Evolutionary conservation across 805 yeast species (phyloP).

Genomic region (Osmozyma mogii): DNA sequence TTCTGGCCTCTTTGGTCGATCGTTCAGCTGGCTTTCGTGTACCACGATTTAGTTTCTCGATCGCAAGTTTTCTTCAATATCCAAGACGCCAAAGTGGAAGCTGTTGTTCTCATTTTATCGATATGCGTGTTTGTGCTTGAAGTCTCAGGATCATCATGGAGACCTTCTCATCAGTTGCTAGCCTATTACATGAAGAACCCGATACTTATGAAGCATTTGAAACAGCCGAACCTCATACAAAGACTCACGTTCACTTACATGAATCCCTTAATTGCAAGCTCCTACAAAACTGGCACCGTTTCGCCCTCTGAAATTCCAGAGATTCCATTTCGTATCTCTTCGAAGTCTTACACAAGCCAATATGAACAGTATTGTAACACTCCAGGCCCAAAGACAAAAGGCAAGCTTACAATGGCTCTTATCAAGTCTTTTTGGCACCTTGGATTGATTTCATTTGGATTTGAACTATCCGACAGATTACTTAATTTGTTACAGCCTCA

Average conservation of each 20-base stretch:
- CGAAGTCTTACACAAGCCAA: too few relatives aligned
- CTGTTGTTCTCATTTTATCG: too few relatives aligned
- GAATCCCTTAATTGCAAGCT: constrained; percentile 35
- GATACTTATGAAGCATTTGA: constrained; percentile 10
- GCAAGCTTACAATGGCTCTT: neutral
- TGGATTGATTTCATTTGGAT: too few relatives aligned
- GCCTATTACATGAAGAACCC: constrained; percentile 19
- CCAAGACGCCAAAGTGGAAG: too few relatives aligned
- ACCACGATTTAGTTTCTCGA: constrained; percentile 19
- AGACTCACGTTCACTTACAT: constrained; percentile 40
- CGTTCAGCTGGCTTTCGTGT: constrained; percentile 14
- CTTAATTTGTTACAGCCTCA: neutral
- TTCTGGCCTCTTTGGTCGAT: constrained; percentile 29
- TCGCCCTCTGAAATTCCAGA: constrained; percentile 14
- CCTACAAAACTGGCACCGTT: constrained; percentile 31
- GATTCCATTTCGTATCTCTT: constrained; percentile 1
- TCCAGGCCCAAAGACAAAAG: neutral
- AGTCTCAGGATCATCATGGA: constrained; percentile 21
- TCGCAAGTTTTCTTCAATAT: constrained; percentile 17
- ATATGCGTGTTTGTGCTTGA: constrained; percentile 39
- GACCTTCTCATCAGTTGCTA: constrained; percentile 32
- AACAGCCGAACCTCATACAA: constrained; percentile 27
- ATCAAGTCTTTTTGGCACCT: too few relatives aligned
- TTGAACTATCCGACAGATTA: too few relatives aligned
- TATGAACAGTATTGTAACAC: neutral